These are phyloP conservation scores for Lasiosphaeriaceae sp. DNA, from an alignment of 495 filamentous ascomycete species.

Conservation along the genomic window DNA sequence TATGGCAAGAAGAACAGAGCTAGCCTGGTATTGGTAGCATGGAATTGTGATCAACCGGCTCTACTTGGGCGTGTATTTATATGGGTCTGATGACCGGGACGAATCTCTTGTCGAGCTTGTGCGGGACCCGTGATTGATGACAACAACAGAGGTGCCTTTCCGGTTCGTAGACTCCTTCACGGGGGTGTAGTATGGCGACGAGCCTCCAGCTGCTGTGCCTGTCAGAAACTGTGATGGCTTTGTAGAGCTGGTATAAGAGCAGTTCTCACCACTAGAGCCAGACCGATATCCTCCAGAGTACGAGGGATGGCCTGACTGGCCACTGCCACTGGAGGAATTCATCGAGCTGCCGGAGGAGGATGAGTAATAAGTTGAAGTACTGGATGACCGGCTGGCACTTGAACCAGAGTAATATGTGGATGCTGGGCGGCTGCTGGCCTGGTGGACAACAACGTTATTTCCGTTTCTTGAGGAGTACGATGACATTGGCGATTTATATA, in stretches of 20 bases:
- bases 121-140: slow-evolving; percentile 18
- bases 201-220: background rate
- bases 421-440: slow-evolving; percentile 2
- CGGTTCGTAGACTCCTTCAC: slow-evolving; percentile 2
- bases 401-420: slow-evolving; percentile 7
- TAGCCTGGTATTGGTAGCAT: background rate
- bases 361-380: slow-evolving; percentile 6
- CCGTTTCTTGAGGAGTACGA: slow-evolving; percentile 9
- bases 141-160: background rate
- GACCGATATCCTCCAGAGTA: slow-evolving; percentile 7
- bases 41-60: too few relatives aligned
- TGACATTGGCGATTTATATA: slow-evolving; percentile 8
- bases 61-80: background rate
- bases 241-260: too few relatives aligned
- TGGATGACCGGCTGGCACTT: slow-evolving; percentile 6
- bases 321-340: slow-evolving; percentile 8
- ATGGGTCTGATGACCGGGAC: slow-evolving; percentile 14
- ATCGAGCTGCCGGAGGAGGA: slow-evolving; percentile 6
- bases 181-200: background rate
- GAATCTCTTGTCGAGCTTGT: slow-evolving; percentile 13
- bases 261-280: slow-evolving; percentile 9
- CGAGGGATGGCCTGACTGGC: background rate
- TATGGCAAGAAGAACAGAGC: background rate
- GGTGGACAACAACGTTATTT: slow-evolving; percentile 8
- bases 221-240: background rate